These are phyloP conservation scores for Mycena rosella DNA, from an alignment of 768 basidiomycete species.

Conservation along the genomic window DNA sequence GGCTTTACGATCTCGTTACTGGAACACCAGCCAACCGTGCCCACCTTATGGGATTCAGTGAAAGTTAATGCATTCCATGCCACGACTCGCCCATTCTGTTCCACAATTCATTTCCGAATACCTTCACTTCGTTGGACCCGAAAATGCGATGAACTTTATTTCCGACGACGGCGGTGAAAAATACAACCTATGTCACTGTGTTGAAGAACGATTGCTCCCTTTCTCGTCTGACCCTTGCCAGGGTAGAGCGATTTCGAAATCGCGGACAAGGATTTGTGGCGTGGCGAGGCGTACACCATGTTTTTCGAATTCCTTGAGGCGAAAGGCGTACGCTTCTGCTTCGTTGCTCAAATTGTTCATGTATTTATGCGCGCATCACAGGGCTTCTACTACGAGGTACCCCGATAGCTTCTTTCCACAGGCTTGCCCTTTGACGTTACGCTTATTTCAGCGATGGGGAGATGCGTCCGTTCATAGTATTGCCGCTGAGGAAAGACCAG, in stretches of 20 bases:
- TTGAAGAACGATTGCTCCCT: neutral
- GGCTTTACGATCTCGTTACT: slow-evolving; percentile 85
- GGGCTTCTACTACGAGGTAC: slow-evolving; percentile 87
- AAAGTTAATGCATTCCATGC: slow-evolving; percentile 61
- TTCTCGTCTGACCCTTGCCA: slow-evolving; percentile 40
- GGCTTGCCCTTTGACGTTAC: no score
- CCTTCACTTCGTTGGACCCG: slow-evolving; percentile 68
- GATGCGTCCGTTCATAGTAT: slow-evolving; percentile 94
- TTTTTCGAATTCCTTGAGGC: slow-evolving; percentile 88
- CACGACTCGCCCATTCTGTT: slow-evolving; percentile 5
- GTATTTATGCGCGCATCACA: no score
- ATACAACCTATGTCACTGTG: slow-evolving; percentile 81
- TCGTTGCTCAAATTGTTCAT: no score
- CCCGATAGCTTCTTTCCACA: no score
- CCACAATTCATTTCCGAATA: slow-evolving; percentile 76
- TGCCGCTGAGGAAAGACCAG: slow-evolving; percentile 90
- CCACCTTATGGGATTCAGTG: slow-evolving; percentile 81
- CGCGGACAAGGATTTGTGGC: slow-evolving; percentile 90
- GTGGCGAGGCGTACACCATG: slow-evolving; percentile 82
- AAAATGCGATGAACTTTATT: slow-evolving; percentile 81
- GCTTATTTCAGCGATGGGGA: slow-evolving; percentile 75
- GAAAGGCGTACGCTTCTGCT: slow-evolving; percentile 56
- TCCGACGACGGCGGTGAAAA: slow-evolving; percentile 74
- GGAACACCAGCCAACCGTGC: slow-evolving; percentile 86
- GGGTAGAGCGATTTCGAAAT: slow-evolving; percentile 97